Conservation (phyloP, 2,329 filamentous ascomycete genomes). For the Exophiala mesophila region DNA sequence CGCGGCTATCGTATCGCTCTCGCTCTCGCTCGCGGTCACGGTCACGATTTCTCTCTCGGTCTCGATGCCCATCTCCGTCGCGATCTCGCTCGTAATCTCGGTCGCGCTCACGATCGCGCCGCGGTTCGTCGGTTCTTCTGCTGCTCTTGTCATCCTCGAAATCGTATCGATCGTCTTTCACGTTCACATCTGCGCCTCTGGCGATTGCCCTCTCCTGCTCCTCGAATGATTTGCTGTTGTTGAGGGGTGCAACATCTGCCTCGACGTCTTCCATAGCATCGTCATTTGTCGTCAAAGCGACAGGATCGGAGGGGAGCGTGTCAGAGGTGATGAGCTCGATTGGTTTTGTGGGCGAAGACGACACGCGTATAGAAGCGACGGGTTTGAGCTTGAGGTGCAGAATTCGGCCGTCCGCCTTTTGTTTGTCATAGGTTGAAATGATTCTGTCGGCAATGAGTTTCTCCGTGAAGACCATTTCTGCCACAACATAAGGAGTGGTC, state of each 20-base stretch:
- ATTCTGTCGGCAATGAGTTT: conserved; percentile 54
- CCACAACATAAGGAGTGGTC: conserved; percentile 53
- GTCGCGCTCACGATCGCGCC: conserved; percentile 12
- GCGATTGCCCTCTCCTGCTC: conserved; percentile 7
- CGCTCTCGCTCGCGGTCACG: conserved; percentile 12
- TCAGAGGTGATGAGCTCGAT: neutral
- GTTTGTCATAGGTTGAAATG: conserved; percentile 58
- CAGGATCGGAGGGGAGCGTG: neutral
- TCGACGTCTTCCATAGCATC: conserved; percentile 29
- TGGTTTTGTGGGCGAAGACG: neutral
- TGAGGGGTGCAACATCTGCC: conserved; percentile 29
- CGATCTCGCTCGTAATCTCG: conserved; percentile 14
- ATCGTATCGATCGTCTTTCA: conserved; percentile 38
- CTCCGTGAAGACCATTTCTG: conserved; percentile 55
- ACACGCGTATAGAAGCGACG: conserved; percentile 10
- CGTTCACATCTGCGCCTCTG: conserved; percentile 30
- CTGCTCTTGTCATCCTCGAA: conserved; percentile 29
- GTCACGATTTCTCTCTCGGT: conserved; percentile 16
- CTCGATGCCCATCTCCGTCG: conserved; percentile 13
- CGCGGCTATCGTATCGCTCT: conserved; percentile 20
- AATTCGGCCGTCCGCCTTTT: conserved; percentile 59
- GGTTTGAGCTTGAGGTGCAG: conserved; percentile 54
- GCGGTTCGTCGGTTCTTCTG: conserved; percentile 18
- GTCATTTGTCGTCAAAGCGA: conserved; percentile 2
- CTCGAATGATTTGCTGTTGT: neutral